Base-by-base conservation (phyloP, 768 basidiomycete genomes). In the Tylopilus balloui region DNA sequence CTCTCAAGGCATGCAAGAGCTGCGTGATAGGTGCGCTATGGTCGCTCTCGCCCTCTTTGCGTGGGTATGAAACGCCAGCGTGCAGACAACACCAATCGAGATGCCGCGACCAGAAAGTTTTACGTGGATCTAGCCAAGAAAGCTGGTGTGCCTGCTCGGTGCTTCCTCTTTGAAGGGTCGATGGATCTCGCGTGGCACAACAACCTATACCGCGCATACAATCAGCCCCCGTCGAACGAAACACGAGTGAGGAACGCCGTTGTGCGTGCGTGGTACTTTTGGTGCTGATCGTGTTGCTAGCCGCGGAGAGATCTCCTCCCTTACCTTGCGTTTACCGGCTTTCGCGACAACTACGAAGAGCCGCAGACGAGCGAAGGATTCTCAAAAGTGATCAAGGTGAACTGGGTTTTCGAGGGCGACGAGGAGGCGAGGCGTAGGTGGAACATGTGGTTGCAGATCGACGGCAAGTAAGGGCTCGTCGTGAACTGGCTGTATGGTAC, bases 111-210 rank as follows among this genome's bases (percentile, higher is more conserved):
- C 23, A 77, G 94, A 42, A 79, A 80, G 51, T 66, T 73, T 39
- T 97, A 94, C 62, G 54, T 93, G 14, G 76, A 81, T 43, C 51
- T 91, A 12, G 87, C 88, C 19, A 77, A 72, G 61, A 77, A 75
- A 45, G 57, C 74, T 3, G 66, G 74, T 0, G 71, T 84, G 1
- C 73, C 77, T 3, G 71, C 80, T 3, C 77, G 92, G 47, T 88
- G 89, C 61, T 80, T 94, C 63, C 55, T 78, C 23, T 95, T 96
- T 58, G 73, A 79, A 9, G 87, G 83, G 37, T 79, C 86, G 9
- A 57, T 80, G n/a, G 87, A 92, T 39, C 75, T 95, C 7, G 90
- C 90, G 3, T 88, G 84, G 84, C 95, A 97, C 67, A 96, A 97
- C 65, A 94, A 94, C 59, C 68, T 93, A 8, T 96, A 95, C 62